Conservation (phyloP, 371 early-diverging fungal species). For the Haplosporangium sp. region DNA sequence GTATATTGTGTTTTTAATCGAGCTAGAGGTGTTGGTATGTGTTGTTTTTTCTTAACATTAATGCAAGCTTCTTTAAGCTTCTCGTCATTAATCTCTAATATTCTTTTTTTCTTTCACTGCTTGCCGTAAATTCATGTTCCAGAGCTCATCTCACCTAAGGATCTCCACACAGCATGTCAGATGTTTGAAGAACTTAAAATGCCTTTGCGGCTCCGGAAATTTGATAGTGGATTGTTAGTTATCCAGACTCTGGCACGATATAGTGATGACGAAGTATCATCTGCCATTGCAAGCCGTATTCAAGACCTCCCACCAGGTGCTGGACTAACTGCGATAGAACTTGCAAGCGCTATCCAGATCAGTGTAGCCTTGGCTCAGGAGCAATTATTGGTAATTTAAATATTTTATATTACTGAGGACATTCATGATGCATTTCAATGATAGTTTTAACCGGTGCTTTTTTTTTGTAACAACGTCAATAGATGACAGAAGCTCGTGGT, state of each 20-base stretch:
- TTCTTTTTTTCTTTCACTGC: neutral
- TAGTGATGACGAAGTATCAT: conserved; percentile 77
- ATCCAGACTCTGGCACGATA: conserved; percentile 71
- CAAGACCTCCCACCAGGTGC: conserved; percentile 59
- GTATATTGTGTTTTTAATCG: conserved; percentile 93
- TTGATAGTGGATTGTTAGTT: conserved; percentile 82
- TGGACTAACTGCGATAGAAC: conserved; percentile 73
- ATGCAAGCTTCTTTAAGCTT: neutral
- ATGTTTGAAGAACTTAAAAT: conserved; percentile 74
- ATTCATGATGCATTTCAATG: neutral
- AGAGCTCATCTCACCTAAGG: conserved; percentile 90
- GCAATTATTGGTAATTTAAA: conserved; percentile 71
- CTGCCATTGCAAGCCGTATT: conserved; percentile 69
- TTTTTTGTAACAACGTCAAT: conserved; percentile 7
- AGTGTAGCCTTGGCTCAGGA: conserved; percentile 79
- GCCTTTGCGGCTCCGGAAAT: conserved; percentile 79
- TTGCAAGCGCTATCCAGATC: conserved; percentile 76
- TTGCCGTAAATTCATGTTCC: conserved; percentile 1
- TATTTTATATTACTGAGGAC: neutral
- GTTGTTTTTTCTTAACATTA: neutral
- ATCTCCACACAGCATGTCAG: conserved; percentile 80
- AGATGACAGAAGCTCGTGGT: conserved; percentile 84
- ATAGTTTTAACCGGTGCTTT: neutral
- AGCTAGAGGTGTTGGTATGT: conserved; percentile 86
- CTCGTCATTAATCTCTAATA: neutral